Percentiles rank a stretch among this genome's conserved stretches.
These are phyloP conservation scores for Rhododendron ovatum DNA, from an alignment of 148 eudicot genomes.

Conservation along the genomic window DNA sequence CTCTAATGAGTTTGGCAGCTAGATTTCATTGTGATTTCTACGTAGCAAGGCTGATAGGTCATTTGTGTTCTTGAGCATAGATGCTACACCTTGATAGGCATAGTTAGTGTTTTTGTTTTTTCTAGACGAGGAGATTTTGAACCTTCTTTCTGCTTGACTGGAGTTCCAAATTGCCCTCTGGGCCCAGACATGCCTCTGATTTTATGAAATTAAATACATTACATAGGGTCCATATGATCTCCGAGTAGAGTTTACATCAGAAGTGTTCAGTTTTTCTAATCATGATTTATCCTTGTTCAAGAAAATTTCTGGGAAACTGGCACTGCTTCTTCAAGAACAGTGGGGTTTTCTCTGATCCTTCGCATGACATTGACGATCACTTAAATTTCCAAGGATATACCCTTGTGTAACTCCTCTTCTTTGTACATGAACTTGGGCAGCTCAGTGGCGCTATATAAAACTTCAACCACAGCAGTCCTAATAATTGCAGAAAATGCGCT, in stretches of 20 bases:
- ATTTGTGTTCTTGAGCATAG: background rate
- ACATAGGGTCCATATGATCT: background rate
- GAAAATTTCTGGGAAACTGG: background rate
- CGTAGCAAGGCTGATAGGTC: background rate
- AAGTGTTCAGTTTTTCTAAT: background rate
- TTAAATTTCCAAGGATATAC: background rate
- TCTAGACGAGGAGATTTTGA: background rate
- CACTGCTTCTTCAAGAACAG: background rate
- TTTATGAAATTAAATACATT: background rate
- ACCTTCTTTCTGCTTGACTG: background rate
- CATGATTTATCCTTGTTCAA: background rate
- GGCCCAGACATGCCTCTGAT: background rate
- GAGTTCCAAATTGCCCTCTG: background rate
- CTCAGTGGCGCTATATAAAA: background rate
- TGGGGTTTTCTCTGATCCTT: background rate
- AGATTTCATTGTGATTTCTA: background rate
- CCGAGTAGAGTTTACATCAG: background rate
- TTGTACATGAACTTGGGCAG: background rate
- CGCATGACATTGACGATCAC: background rate
- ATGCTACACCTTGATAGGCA: background rate
- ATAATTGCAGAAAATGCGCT: background rate
- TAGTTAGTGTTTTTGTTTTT: background rate
- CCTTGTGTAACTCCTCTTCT: background rate
- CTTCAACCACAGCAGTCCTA: background rate
- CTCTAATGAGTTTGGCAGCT: background rate